phyloP scores from a whole-genome alignment of 108 stramenopile genomes.

The Nannochloropsis salina region DNA sequence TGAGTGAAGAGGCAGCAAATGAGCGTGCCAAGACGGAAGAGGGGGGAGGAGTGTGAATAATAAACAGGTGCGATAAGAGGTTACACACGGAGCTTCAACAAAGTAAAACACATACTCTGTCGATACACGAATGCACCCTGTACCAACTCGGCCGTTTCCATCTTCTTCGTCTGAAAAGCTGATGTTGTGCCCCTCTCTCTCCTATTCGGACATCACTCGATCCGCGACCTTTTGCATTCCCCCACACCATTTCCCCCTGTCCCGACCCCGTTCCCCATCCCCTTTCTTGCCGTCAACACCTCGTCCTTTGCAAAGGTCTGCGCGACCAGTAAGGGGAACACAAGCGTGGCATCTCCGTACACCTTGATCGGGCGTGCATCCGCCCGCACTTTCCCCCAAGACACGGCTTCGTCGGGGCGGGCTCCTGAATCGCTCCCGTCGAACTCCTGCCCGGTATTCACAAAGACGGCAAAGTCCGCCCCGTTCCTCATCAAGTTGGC shows the following conservation, averaged over 20 bases:
- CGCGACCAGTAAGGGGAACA: constrained; percentile 89
- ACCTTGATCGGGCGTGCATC: constrained; percentile 90
- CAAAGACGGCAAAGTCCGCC: constrained; percentile 95
- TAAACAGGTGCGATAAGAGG: too few species aligned
- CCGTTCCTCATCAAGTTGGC: constrained; percentile 99
- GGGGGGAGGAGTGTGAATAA: neutral
- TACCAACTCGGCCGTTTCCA: neutral
- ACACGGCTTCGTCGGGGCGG: constrained; percentile 90
- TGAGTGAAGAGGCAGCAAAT: constrained; percentile 5
- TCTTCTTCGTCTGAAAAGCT: neutral
- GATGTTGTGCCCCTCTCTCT: neutral
- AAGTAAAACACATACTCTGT: too few species aligned
- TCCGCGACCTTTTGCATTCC: neutral
- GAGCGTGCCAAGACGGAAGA: neutral
- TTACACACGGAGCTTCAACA: too few species aligned
- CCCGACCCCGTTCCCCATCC: constrained; percentile 55
- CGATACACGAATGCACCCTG: too few species aligned
- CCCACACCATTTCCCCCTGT: neutral
- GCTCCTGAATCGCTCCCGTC: constrained; percentile 97
- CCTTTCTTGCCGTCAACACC: constrained; percentile 69
- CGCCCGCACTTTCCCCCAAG: constrained; percentile 95
- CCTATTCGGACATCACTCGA: neutral
- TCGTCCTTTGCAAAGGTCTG: constrained; percentile 90
- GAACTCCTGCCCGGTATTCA: constrained; percentile 93
- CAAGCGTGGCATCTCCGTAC: constrained; percentile 88